Evolutionary conservation across 768 basidiomycete species (phyloP), one percentile per base, ranked within the genome.

Genomic region (Crucibulum laeve): DNA sequence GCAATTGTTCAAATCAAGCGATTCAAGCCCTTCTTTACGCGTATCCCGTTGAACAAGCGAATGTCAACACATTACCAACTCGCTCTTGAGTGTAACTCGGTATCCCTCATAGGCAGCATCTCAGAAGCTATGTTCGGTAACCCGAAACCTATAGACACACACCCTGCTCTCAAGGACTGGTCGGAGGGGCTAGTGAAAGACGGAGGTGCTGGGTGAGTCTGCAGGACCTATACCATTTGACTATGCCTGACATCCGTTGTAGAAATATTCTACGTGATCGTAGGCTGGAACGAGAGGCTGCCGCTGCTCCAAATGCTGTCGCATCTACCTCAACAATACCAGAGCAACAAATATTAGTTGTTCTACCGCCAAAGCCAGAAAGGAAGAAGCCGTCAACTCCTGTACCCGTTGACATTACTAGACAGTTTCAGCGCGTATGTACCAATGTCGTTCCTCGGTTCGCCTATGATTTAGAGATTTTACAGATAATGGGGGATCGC

Each of bases 161-260:
- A 76, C 33, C 38, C 45, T 4, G 64, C 72, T 22, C 52, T 87
- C 18, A 52, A 51, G 3, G 58, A 63, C 38, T 87, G 84, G 85
- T 61, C 70, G 14, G 53, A 70, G 5, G 82, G 79, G n/a, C 59
- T 86, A 38, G 71, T 68, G 42, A 58, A 70, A 35, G 67, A 71
- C 26, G 82, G 80, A 25, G 80, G 82, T 35, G 78, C 68, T 49
- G 82, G 82, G 84, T 84, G 56, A 60, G 78, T 69, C 25, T 34
- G 26, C 34, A 18, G 22, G 38, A 33, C 17, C 10, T 44, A 46
- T 49, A 10, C 5, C 19, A 39, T 43, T 22, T 0, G 36, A 40
- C 13, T 23, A 38, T 38, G 23, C 23, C 40, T 76, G 71, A 23
- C 74, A 76, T 46, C 47, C 72, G 21, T 57, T 75, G 2, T 33